phyloP scores from a whole-genome alignment of 371 early-diverging fungal species.

The Mortierella sp. region DNA sequence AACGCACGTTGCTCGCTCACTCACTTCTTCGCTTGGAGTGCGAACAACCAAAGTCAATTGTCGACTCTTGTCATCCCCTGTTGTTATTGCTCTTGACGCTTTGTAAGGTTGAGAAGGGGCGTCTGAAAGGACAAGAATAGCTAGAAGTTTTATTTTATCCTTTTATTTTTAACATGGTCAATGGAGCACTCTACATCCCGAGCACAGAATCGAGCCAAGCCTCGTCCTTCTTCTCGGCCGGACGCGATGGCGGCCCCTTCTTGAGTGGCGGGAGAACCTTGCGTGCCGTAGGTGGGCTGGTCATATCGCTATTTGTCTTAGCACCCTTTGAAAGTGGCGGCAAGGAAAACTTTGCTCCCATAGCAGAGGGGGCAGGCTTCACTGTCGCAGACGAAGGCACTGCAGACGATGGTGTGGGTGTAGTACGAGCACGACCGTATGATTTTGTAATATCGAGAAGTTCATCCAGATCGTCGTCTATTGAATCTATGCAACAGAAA shows the following conservation, averaged over 20 bases:
- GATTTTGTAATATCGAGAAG: constrained; percentile 46
- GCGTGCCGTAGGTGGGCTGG: background rate
- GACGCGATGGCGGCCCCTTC: constrained; percentile 17
- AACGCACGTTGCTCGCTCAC: too few relatives aligned
- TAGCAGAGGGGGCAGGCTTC: background rate
- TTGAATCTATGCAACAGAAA: constrained; percentile 12
- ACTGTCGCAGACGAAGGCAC: constrained; percentile 3
- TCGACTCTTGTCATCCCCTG: background rate
- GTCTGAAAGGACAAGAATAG: background rate
- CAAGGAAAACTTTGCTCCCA: constrained; percentile 24
- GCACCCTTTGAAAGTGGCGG: constrained; percentile 21
- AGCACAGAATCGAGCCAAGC: constrained; percentile 55
- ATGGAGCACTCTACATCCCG: constrained; percentile 30
- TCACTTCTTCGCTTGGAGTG: background rate
- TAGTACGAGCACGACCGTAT: constrained; percentile 22
- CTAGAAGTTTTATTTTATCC: background rate
- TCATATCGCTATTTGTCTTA: background rate
- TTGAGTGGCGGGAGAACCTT: constrained; percentile 30
- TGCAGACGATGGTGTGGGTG: constrained; percentile 6
- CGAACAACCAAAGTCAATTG: background rate
- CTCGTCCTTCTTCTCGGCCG: constrained; percentile 34
- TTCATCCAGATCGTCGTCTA: constrained; percentile 49
- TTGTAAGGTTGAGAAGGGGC: background rate
- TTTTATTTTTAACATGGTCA: background rate
- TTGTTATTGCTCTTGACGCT: background rate